Conservation (phyloP, 345 rosid species). For the Corchorus capsularis region DNA sequence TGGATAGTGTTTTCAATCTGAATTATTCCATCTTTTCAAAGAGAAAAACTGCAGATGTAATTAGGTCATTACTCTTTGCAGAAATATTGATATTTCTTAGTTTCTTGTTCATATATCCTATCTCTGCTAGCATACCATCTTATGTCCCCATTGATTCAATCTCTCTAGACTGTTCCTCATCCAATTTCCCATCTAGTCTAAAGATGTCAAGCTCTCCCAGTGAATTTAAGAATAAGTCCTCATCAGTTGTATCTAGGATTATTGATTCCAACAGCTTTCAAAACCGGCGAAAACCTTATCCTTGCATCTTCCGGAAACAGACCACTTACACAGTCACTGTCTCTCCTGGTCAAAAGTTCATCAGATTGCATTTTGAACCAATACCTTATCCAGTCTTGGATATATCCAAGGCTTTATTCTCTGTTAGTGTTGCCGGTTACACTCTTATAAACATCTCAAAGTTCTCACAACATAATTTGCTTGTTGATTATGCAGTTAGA, state of each 20-base stretch:
- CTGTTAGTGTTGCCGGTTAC: slow-evolving; percentile 26
- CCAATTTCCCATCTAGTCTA: not conserved
- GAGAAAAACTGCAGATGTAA: not conserved
- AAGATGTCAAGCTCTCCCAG: not conserved
- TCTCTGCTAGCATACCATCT: not conserved
- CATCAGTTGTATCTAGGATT: not conserved
- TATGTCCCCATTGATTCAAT: not conserved
- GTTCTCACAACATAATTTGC: slow-evolving; percentile 20
- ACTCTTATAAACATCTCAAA: slow-evolving; percentile 37
- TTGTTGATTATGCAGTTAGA: rapidly evolving
- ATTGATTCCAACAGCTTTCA: not conserved
- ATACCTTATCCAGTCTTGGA: slow-evolving; percentile 13
- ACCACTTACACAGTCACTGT: slow-evolving; percentile 25
- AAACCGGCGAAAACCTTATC: not conserved
- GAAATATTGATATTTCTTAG: not conserved
- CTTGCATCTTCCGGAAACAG: not conserved
- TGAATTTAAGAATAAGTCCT: not conserved
- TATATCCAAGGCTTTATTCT: slow-evolving; percentile 4
- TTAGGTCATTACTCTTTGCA: not conserved
- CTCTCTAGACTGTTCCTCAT: not conserved
- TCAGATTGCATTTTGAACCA: slow-evolving; percentile 35
- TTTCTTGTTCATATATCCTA: not conserved
- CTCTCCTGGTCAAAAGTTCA: slow-evolving; percentile 28
- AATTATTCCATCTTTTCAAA: not conserved
- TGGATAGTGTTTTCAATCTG: not conserved